These are phyloP conservation scores for Raddia distichophylla DNA, from an alignment of 176 grass and related monocot genomes.

Conservation along the genomic window DNA sequence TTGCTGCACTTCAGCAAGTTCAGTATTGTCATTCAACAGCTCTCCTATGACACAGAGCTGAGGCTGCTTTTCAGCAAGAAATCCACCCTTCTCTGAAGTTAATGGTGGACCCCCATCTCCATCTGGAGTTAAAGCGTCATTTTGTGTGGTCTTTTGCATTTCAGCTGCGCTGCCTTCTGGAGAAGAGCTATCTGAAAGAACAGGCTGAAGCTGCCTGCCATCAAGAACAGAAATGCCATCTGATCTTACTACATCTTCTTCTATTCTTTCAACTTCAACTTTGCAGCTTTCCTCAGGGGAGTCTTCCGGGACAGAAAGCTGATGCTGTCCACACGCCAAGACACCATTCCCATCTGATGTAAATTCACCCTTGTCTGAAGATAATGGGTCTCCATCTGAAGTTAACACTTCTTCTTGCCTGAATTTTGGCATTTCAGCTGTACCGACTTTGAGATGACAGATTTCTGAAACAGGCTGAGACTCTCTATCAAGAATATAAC, in stretches of 20 bases:
- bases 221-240: conserved; percentile 20
- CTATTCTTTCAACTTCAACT: not conserved
- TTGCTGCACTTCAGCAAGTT: conserved; percentile 35
- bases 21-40: conserved; percentile 33
- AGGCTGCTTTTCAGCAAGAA: conserved; percentile 29
- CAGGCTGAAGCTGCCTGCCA: conserved; percentile 10
- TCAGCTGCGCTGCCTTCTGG: not conserved
- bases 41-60: conserved; percentile 19
- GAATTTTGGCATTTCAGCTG: conserved; percentile 35
- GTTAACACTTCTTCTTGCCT: not conserved
- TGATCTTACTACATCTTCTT: conserved; percentile 8
- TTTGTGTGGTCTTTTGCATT: conserved; percentile 24
- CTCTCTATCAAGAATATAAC: not conserved
- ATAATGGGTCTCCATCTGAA: not conserved
- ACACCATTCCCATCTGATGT: not conserved
- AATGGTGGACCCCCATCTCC: conserved; percentile 3
- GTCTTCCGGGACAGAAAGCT: conserved; percentile 29
- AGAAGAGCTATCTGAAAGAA: conserved; percentile 33
- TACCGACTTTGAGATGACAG: conserved; percentile 18
- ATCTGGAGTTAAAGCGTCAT: conserved; percentile 4
- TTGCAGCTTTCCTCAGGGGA: not conserved
- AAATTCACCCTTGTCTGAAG: conserved; percentile 2
- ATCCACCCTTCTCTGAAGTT: conserved; percentile 15
- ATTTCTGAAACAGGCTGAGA: conserved; percentile 21
- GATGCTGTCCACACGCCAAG: not conserved